phyloP scores from a whole-genome alignment of 768 basidiomycete genomes.

The Tephrocybe rancida region DNA sequence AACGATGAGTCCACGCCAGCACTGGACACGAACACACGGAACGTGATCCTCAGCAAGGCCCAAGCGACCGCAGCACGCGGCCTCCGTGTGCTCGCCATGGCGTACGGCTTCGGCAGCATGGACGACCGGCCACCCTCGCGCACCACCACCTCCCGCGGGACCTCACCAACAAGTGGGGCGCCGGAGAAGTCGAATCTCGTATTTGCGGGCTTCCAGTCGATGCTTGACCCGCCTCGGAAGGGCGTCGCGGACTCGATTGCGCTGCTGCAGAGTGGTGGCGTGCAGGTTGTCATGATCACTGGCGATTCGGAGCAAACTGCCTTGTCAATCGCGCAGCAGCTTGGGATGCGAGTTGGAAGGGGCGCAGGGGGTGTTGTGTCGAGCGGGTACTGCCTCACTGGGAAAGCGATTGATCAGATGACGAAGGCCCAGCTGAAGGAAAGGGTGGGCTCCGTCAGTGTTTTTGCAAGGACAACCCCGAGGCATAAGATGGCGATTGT shows the following conservation, averaged over 20 bases:
- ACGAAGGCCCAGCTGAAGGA: slow-evolving; percentile 80
- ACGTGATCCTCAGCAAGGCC: slow-evolving; percentile 72
- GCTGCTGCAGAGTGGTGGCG: slow-evolving; percentile 79
- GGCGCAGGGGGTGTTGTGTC: slow-evolving; percentile 44
- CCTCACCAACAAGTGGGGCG: slow-evolving; percentile 24
- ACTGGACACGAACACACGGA: slow-evolving; percentile 69
- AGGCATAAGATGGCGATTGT: slow-evolving; percentile 98
- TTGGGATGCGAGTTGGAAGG: slow-evolving; percentile 80
- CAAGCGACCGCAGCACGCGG: slow-evolving; percentile 73
- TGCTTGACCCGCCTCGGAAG: slow-evolving; percentile 92
- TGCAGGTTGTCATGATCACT: slow-evolving; percentile 99
- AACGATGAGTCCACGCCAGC: slow-evolving; percentile 86
- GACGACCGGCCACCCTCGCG: slow-evolving; percentile 34
- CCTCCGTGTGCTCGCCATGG: slow-evolving; percentile 89
- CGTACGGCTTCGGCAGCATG: slow-evolving; percentile 74
- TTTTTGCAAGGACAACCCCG: slow-evolving; percentile 95
- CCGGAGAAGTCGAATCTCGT: slow-evolving; percentile 60
- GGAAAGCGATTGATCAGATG: slow-evolving; percentile 85
- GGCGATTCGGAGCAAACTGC: slow-evolving; percentile 94
- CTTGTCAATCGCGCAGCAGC: slow-evolving; percentile 80
- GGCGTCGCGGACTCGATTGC: slow-evolving; percentile 92
- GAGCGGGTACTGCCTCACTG: slow-evolving; percentile 65
- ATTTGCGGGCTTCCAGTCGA: slow-evolving; percentile 93
- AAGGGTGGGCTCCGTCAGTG: slow-evolving; percentile 76
- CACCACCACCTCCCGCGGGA: slow-evolving; percentile 27